These are phyloP conservation scores for Cichorium intybus DNA, from an alignment of 140 eudicot genomes.

Conservation along the genomic window DNA sequence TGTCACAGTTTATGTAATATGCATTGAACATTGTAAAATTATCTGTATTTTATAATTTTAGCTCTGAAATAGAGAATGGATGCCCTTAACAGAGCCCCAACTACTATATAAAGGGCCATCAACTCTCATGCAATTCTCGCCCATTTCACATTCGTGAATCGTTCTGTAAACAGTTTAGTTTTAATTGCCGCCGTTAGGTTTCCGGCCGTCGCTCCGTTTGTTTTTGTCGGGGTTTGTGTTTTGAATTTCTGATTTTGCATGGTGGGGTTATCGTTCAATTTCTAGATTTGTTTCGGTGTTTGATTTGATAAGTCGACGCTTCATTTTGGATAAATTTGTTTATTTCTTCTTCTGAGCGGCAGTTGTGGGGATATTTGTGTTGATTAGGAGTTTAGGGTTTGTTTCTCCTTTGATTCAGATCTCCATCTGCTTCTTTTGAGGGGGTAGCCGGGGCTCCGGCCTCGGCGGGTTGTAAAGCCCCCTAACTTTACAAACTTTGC, in stretches of 20 bases:
- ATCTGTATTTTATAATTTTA: background rate
- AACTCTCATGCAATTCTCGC: conserved; percentile 88
- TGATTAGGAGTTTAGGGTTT: conserved; percentile 28
- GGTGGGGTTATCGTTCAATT: conserved; percentile 33
- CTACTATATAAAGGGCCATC: conserved; percentile 59
- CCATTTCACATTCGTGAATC: conserved; percentile 33
- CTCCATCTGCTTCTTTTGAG: conserved; percentile 92
- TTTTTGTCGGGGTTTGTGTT: background rate
- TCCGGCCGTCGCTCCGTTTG: conserved; percentile 29
- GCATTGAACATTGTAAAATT: background rate
- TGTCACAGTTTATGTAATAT: background rate
- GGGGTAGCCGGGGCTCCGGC: conserved; percentile 99
- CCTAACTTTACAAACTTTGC: conserved; percentile 55
- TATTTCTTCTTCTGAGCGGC: conserved; percentile 63
- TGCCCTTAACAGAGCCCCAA: background rate
- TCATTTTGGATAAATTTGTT: background rate
- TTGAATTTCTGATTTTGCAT: conserved; percentile 38
- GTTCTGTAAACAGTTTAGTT: conserved; percentile 3
- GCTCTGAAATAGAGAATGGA: background rate
- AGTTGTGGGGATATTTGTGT: conserved; percentile 62
- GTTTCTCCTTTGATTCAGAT: conserved; percentile 42
- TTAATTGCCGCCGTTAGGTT: conserved; percentile 41
- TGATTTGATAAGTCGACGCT: background rate
- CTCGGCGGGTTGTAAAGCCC: conserved; percentile 99
- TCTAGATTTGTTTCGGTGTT: conserved; percentile 20